These are phyloP conservation scores for Fusarium decemcellulare DNA, from an alignment of 2,329 filamentous ascomycete genomes.

Conservation along the genomic window DNA sequence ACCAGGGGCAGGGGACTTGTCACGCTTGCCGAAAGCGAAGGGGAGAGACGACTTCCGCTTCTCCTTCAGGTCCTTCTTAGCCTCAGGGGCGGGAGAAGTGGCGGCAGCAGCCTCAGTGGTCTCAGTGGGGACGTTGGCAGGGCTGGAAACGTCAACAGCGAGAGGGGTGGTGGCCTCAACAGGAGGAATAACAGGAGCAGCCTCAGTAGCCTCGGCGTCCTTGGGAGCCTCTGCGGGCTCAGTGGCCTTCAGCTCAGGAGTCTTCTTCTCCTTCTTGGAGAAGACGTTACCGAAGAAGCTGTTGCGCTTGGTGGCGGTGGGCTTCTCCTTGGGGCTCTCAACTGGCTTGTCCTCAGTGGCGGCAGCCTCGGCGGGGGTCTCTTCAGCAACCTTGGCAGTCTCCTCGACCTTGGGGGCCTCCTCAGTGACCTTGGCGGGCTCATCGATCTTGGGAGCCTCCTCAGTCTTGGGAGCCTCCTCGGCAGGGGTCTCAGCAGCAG, in stretches of 20 bases:
- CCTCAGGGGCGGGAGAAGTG: slow-evolving; percentile 63
- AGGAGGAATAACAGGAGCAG: slow-evolving; percentile 71
- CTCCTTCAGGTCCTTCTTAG: slow-evolving; percentile 77
- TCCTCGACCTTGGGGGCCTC: slow-evolving; percentile 23
- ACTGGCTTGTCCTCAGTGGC: slow-evolving; percentile 52
- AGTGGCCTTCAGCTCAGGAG: slow-evolving; percentile 63
- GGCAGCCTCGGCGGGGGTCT: slow-evolving; percentile 53
- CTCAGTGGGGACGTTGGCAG: slow-evolving; percentile 63
- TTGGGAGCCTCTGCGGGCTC: slow-evolving; percentile 57
- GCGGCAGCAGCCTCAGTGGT: slow-evolving; percentile 60
- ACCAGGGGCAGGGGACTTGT: slow-evolving; percentile 70
- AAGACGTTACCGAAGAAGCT: slow-evolving; percentile 69
- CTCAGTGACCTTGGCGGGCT: slow-evolving; percentile 35
- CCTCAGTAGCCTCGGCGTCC: slow-evolving; percentile 65
- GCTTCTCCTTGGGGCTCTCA: slow-evolving; percentile 63
- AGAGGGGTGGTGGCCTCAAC: slow-evolving; percentile 71
- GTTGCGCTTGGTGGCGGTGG: slow-evolving; percentile 63
- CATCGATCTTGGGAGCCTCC: slow-evolving; percentile 23
- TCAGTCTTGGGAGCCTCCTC: slow-evolving; percentile 46
- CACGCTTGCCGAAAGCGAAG: slow-evolving; percentile 87
- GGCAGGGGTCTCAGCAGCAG: slow-evolving; percentile 50
- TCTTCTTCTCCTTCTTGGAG: slow-evolving; percentile 73
- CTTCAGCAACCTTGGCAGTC: slow-evolving; percentile 50
- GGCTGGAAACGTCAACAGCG: slow-evolving; percentile 66
- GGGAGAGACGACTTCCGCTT: slow-evolving; percentile 87